Conservation (phyloP, 2,329 filamentous ascomycete species). For the Amauroascus verrucosus region DNA sequence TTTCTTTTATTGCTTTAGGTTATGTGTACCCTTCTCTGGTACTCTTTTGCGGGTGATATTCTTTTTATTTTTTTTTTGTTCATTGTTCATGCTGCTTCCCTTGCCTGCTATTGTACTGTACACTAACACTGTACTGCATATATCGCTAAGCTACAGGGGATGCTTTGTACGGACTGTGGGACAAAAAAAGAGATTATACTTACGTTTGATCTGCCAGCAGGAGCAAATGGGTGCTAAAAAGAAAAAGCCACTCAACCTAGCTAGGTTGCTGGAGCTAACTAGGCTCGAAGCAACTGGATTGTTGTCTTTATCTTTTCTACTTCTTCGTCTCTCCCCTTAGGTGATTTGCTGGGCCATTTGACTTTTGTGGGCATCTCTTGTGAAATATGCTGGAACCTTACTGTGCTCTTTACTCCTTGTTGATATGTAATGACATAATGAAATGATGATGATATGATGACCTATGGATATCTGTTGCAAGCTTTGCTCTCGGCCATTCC, state of each 20-base stretch:
- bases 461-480: too few relatives aligned
- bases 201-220: background rate
- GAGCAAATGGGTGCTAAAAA: background rate
- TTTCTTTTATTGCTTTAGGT: background rate
- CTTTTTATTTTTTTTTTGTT: too few relatives aligned
- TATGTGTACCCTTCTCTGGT: background rate
- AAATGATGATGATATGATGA: conserved; percentile 8
- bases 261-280: background rate
- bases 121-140: conserved; percentile 1
- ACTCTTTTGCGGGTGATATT: background rate
- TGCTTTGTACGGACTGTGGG: conserved; percentile 3
- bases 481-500: too few relatives aligned
- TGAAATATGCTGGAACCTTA: conserved; percentile 15
- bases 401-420: conserved; percentile 13
- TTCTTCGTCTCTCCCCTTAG: background rate
- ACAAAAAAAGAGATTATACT: background rate
- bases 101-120: conserved; percentile 4
- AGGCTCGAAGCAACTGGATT: background rate
- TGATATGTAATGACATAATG: conserved; percentile 17
- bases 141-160: background rate
- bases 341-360: background rate
- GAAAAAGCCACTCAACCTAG: background rate
- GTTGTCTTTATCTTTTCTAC: too few relatives aligned
- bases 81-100: background rate
- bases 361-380: background rate